Base-by-base conservation (phyloP, 1,284 basidiomycete species). In the Papiliotrema flavescens region DNA sequence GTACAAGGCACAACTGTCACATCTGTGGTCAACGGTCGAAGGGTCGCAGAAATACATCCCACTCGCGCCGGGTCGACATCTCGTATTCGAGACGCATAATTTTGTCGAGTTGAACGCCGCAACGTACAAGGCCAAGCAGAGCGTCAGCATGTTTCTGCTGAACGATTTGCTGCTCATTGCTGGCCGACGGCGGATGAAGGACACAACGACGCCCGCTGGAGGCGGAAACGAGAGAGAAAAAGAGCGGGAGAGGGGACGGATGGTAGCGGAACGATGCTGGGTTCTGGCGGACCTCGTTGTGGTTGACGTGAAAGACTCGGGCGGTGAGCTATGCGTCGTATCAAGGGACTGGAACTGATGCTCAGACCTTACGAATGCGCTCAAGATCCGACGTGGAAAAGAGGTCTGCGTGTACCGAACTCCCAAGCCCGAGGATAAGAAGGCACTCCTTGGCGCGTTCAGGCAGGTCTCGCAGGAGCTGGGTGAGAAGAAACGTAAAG, bases 31-130 rank as follows among this genome's bases (percentile, higher is more conserved):
- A 5, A 87, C 88, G 49, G 89, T 98, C 61, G 92, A 97, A 69
- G 95, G 96, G n/a, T 91, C 93, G 0, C 88, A 93, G 62, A 97
- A 97, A 74, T 94, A 95, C 70, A 85, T 94, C 1, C 93, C 94
- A 0, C 86, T 89, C 7, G 87, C 86, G 0, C 86, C 91, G 0
- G 94, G 93, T 2, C 82, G 95, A 53, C 95, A 98, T 70, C 84
- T 98, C 53, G 85, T 98, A 24, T 82, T 85, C 17, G 94, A 98
- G 74, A 84, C 90, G 54, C 87, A 91, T 55, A 84, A 85, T 32
- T 87, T 97, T 50, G 81, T 87, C 58, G 85, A 90, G 56, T 81
- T 98, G 44, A 96, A 98, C 64, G 82, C 92, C 0, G 95, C 96
- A 2, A 98, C 96, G 0, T 98, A 97, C 81, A 95, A 92, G 74